Percentiles rank a stretch among this genome's conserved stretches.
Evolutionary conservation across 2,329 filamentous ascomycete genomes (phyloP).

Genomic region (Trichoderma atrobrunneum): DNA sequence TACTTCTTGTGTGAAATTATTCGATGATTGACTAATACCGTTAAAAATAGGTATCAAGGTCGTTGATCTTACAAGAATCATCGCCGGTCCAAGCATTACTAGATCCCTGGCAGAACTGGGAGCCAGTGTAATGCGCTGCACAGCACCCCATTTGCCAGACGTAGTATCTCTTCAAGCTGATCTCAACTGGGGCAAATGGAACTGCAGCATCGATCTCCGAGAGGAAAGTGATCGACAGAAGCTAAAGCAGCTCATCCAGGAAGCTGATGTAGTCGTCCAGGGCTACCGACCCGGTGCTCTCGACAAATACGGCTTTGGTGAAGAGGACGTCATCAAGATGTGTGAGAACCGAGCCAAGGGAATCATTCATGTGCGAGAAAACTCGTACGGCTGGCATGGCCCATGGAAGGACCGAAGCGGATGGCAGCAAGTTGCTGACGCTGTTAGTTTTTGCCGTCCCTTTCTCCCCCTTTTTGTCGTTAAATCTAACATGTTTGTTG

Average conservation of each 20-base stretch:
- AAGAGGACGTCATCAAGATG: not conserved
- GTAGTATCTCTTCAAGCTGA: conserved; percentile 44
- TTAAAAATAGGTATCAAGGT: conserved; percentile 42
- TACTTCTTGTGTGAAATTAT: not conserved
- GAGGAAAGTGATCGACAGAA: conserved; percentile 38
- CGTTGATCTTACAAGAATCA: conserved; percentile 42
- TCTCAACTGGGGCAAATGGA: conserved; percentile 56
- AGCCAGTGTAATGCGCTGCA: conserved; percentile 70
- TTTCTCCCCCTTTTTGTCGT: not conserved
- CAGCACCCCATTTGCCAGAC: conserved; percentile 4
- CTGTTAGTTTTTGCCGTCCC: not conserved
- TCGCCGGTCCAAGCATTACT: not conserved
- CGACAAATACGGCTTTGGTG: conserved; percentile 11
- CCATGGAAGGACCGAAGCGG: conserved; percentile 45
- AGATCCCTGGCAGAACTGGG: conserved; percentile 38
- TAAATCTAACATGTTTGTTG: not conserved
- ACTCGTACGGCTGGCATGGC: conserved; percentile 53
- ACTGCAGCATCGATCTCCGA: conserved; percentile 49
- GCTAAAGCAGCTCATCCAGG: conserved; percentile 41
- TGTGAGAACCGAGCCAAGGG: conserved; percentile 11
- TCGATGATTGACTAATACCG: not conserved
- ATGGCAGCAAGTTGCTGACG: conserved; percentile 41
- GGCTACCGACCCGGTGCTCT: conserved; percentile 52
- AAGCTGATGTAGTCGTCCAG: conserved; percentile 55
- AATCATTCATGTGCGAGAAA: conserved; percentile 46